Evolutionary conservation across 1,284 basidiomycete species (phyloP), one percentile per base, ranked within the genome.

Genomic region (Schizopora paradoxa): DNA sequence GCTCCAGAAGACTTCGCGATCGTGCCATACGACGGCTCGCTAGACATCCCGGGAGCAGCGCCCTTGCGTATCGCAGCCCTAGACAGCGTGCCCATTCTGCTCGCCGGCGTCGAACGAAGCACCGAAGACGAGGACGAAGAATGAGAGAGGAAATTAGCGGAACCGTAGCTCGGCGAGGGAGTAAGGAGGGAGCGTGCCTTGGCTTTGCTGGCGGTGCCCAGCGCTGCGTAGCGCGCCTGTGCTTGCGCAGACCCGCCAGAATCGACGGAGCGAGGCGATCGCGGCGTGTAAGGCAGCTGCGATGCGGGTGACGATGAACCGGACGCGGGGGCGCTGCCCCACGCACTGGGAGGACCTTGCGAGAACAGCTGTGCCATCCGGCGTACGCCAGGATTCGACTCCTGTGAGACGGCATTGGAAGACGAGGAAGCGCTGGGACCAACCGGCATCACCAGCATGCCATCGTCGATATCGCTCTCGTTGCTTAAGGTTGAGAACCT

Each of bases 371-470:
- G 49, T 53, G 44, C 53, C 43, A 41, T 49, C 47, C 38, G 48
- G 51, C 19, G 52, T 16, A 18, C 29, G 33, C n/a, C 27, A 6
- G 27, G 32, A 7, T 13, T 36, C 33, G 14, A n/a, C n/a, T 32
- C 16, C 22, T 23, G 39, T 41, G 40, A 6, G n/a, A 19, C 34
- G 23, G 14, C 45, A 37, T 37, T 31, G 14, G 10, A 8, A 14
- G 8, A 10, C 28, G 28, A 46, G 32, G 54, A 52, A 1, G 49
- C 53, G 13, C 53, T 62, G 14, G 77, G 77, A 0, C 77, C 82
- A 42, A 84, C 69, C 3, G 81, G 78, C 83, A 85, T 84, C 16
- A 84, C 76, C 41, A 86, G 71, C 76, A 84, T 81, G 37, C 70
- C 77, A 59, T 86, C 82, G 56, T 86, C 83, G 41, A 83, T 75